Evolutionary conservation across 768 basidiomycete genomes (phyloP), one percentile per base, ranked within the genome.

Genomic region (Boletus sp.): DNA sequence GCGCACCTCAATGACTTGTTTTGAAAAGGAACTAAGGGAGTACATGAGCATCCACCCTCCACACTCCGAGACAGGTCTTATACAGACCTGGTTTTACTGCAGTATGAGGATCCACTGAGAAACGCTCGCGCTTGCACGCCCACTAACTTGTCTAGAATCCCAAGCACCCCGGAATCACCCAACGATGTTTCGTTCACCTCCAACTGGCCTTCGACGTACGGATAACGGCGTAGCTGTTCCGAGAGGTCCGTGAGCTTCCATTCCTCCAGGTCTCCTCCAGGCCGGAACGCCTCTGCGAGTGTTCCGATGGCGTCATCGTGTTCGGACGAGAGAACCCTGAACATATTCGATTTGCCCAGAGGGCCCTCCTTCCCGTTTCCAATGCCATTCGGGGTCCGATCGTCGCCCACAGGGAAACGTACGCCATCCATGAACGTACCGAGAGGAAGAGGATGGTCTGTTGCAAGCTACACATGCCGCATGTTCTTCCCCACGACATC

Each of bases 121-220:
- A 85, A 85, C 35, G 79, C 47, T 35, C 71, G 65, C 21, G 83
- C 77, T 27, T 74, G 66, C 53, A 74, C 75, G n/a, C 76, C 73
- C 38, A 83, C 75, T 53, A 79, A 65, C 65, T 83, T 84, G 54
- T 85, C 81, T 53, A 86, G 58, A 47, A 85, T 85, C 1, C 77
- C 82, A 45, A 74, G 57, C 23, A 80, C 69, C 0, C 84, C 84
- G 0, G 75, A 52, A 56, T 86, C 84, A 9, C 73, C 59, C 39
- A 81, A 57, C 21, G 77, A 50, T 23, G 72, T 69, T 14, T 60
- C 64, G 19, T 66, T 52, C 13, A 69, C 40, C 4, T 53, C 43
- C 17, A 69, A 34, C 51, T 27, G 54, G 33, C 69, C 49, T 38
- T 61, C 55, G 46, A 64, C 68, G 48, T 58, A 60, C 1, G 62